phyloP scores from a whole-genome alignment of 768 basidiomycete species.

The Mrakia gelida region DNA sequence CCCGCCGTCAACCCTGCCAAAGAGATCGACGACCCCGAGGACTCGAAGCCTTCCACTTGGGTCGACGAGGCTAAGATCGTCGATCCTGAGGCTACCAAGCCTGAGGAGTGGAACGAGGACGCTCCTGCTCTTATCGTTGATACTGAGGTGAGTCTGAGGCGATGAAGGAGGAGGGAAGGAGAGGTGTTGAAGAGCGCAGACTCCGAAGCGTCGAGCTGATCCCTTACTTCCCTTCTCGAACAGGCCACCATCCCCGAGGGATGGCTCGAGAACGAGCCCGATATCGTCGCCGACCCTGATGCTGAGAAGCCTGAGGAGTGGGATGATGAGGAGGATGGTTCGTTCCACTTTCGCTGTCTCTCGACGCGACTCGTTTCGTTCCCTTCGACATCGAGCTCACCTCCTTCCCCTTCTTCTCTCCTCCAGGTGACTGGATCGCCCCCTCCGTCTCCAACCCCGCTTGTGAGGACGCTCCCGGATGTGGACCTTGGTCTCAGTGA shows the following conservation, averaged over 20 bases:
- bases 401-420: neutral
- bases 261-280: constrained; percentile 88
- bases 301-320: constrained; percentile 94
- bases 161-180: neutral
- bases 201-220: neutral
- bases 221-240: neutral
- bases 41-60: constrained; percentile 87
- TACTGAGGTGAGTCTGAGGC: constrained; percentile 49
- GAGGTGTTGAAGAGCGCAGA: neutral
- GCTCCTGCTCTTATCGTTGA: constrained; percentile 89
- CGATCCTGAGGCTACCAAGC: constrained; percentile 83
- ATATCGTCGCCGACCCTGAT: constrained; percentile 75
- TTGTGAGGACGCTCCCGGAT: constrained; percentile 84
- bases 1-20: constrained; percentile 81
- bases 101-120: constrained; percentile 96
- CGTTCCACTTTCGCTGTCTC: neutral
- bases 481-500: constrained; percentile 87
- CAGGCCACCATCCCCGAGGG: constrained; percentile 71
- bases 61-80: constrained; percentile 81
- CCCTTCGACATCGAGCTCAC: constrained; percentile 31
- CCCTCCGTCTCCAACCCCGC: constrained; percentile 85
- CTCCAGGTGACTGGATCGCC: constrained; percentile 71
- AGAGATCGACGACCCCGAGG: constrained; percentile 90
- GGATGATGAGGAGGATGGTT: constrained; percentile 53
- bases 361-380: neutral